Base-by-base conservation (phyloP, 768 basidiomycete species). In the Tephrocybe sp. region DNA sequence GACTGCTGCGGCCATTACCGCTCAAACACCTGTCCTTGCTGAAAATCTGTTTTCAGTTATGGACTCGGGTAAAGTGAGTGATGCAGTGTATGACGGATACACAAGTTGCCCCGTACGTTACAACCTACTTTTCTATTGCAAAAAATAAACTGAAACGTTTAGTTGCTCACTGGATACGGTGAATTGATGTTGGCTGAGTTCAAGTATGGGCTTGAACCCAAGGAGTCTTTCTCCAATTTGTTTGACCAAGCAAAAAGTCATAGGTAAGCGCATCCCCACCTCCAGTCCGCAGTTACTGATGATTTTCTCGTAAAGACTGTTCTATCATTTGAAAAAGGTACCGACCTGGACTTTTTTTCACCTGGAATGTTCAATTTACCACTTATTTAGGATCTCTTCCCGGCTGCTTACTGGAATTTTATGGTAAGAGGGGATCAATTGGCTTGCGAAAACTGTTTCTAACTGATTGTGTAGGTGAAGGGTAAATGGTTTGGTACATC, bases 1-100 rank as follows among this genome's bases (percentile, higher is more conserved):
- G 77, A 99, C 96, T 0, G 92, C 89, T 0, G 95, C 96, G 12
- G 96, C 95, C 5, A 88, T 98, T 61, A 92, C 90, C 2, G 83
- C 83, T 0, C 92, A 99, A 67, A 85, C 89, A 1, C 96, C 96
- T 10, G 86, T 99, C 4, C 76, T 98, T 39, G 81, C 86, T 1
- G 90, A 98, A 69, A 98, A 98, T 69, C 53, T 98, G 33, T 86
- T 83, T 66, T 83, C 83, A 22, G 70, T 88, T 30, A 70, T 92
- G 64, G 80, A 87, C 57, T 83, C 79, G 1, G 94, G 93, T 31
- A 79, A 79, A 56, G 67, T 91, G 41, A 76, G 83, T 23, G 60
- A 65, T 36, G 94, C 90, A 2, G 70, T 63, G 41, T 99, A 99
- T 62, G 85, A 92, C 63, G 94, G 94, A 6, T 93, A 93, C 65